Evolutionary conservation across 176 grass and related monocot genomes (phyloP), one percentile per base, ranked within the genome.

Genomic region (Aegilops longissima): DNA sequence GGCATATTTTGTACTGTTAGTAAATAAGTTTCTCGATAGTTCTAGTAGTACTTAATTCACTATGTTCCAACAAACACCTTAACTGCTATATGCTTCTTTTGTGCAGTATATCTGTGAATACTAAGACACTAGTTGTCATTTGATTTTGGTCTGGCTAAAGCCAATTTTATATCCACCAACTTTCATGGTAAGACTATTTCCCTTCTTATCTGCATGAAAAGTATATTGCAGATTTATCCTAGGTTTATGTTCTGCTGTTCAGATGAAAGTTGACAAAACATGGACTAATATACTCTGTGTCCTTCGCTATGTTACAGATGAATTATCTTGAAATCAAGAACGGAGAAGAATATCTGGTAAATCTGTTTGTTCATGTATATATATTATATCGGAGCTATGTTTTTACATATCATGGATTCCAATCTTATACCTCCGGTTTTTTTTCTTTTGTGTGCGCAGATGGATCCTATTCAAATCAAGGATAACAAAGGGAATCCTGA

Each of bases 391-490:
- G 66, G 25, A 75, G 62, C 44, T 67, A 61, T 44, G 45, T 17
- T 2, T 79, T 87, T 27, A 80, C 34, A 85, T 49, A 80, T 84
- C 59, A 59, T 75, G 59, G 20, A 79, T 82, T 24, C 61, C 30
- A 77, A 76, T 87, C 51, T 47, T 36, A 18, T 82, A 77, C 65
- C 77, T 21, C 44, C 13, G 1, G 11, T 80, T 82, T 66, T 31
- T 74, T 74, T 1, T 39, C 2, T 47, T 74, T 24, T 18, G 42
- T 51, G 70, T 62, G 62, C 14, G 59, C 77, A 96, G 94, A 93
- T 96, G 90, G 89, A 93, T 88, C 70, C 56, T 88, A 76, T 87
- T 91, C 82, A 87, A 88, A 85, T 88, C 52, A 85, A 94, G 74
- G 88, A 87, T 70, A 79, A 84, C 29, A 88, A 93, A 62, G 94